Percentiles rank a stretch among this genome's conserved stretches.
phyloP scores from a whole-genome alignment of 169 alveolate species.

The Miamiensis avidus region DNA sequence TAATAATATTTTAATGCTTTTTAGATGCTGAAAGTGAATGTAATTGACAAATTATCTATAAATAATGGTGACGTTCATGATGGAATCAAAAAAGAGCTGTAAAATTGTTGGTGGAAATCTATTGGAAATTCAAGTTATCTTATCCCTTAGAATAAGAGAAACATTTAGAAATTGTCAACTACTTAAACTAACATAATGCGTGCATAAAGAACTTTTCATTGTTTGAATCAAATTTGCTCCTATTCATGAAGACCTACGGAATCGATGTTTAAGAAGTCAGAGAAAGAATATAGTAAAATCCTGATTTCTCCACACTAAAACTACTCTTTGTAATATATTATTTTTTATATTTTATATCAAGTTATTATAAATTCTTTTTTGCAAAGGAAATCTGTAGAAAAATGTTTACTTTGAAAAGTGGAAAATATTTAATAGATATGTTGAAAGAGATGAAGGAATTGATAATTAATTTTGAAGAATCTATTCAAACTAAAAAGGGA shows the following conservation, averaged over 20 bases:
- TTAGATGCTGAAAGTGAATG: not conserved
- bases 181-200: too few species aligned
- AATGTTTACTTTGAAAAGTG: not conserved
- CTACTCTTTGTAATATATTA: not conserved
- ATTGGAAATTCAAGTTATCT: not conserved
- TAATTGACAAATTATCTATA: too few species aligned
- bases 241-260: not conserved
- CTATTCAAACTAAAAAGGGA: not conserved
- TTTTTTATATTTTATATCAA: too few species aligned
- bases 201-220: too few species aligned
- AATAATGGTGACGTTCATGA: not conserved
- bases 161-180: not conserved
- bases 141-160: not conserved
- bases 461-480: not conserved
- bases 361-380: too few species aligned
- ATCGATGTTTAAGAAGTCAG: not conserved
- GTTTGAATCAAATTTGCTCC: too few species aligned
- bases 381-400: not conserved
- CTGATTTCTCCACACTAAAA: not conserved
- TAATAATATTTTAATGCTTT: too few species aligned
- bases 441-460: not conserved
- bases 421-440: not conserved
- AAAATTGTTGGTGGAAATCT: not conserved
- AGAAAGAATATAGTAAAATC: not conserved
- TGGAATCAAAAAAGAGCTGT: not conserved